Percentiles rank a stretch among this genome's conserved stretches.
Evolutionary conservation across 2,329 filamentous ascomycete species (phyloP).

Genomic region (Fusarium nygamai): DNA sequence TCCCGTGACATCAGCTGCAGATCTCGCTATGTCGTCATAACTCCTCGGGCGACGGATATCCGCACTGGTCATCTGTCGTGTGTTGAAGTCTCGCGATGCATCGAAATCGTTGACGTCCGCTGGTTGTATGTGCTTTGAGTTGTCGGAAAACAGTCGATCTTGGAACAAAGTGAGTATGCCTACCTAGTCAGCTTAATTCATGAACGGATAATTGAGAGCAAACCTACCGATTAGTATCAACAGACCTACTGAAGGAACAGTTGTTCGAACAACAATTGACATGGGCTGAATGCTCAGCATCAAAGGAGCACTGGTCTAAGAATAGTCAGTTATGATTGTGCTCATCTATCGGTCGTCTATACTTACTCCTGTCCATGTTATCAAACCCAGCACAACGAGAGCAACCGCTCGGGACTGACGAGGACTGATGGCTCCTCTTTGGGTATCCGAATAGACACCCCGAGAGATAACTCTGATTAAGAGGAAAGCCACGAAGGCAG

Average conservation of each 20-base stretch:
- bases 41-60: slow-evolving; percentile 57
- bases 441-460: slow-evolving; percentile 47
- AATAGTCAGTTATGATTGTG: slow-evolving; percentile 1
- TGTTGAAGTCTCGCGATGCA: slow-evolving; percentile 23
- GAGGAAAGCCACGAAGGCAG: slow-evolving; percentile 55
- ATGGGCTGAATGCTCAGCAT: slow-evolving; percentile 58
- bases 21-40: slow-evolving; percentile 60
- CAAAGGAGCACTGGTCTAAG: slow-evolving; percentile 61
- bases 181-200: slow-evolving; percentile 23
- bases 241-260: slow-evolving; percentile 62
- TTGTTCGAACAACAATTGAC: slow-evolving; percentile 57
- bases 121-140: not conserved
- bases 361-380: slow-evolving; percentile 66
- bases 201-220: not conserved
- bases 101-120: slow-evolving; percentile 11
- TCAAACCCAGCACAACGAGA: slow-evolving; percentile 55
- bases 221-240: slow-evolving; percentile 58
- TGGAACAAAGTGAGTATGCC: slow-evolving; percentile 52
- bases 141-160: slow-evolving; percentile 17
- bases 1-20: slow-evolving; percentile 40
- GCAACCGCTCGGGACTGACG: slow-evolving; percentile 54
- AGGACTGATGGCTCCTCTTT: slow-evolving; percentile 39
- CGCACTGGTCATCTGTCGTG: slow-evolving; percentile 48
- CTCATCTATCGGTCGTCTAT: not conserved
- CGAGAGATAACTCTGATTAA: slow-evolving; percentile 53